Conservation (phyloP, 1,284 basidiomycete species). For the Neolentinus lepideus region DNA sequence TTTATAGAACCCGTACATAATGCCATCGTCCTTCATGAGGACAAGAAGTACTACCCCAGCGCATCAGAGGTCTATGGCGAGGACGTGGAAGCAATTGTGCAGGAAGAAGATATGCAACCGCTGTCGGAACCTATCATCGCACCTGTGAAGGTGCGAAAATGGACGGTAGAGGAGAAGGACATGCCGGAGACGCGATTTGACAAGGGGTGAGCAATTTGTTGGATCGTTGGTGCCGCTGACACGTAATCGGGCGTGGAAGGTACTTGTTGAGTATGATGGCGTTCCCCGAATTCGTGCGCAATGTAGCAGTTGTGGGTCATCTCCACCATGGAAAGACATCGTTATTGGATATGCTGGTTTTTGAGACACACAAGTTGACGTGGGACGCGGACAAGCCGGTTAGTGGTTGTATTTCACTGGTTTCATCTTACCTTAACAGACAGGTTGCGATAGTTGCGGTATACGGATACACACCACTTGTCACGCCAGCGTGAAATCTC, state of each 20-base stretch:
- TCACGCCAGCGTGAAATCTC: conserved; percentile 89
- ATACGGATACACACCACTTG: conserved; percentile 93
- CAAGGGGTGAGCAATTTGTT: conserved; percentile 62
- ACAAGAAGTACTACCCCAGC: conserved; percentile 97
- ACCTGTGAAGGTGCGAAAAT: conserved; percentile 90
- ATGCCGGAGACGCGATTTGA: conserved; percentile 92
- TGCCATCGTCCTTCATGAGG: conserved; percentile 91
- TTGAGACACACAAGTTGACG: conserved; percentile 92
- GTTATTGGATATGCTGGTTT: conserved; percentile 93
- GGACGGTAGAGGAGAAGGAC: conserved; percentile 88
- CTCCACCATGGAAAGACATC: conserved; percentile 98
- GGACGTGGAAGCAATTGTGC: conserved; percentile 94
- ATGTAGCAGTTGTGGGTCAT: conserved; percentile 92
- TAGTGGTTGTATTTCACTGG: conserved; percentile 6
- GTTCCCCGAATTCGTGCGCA: conserved; percentile 93
- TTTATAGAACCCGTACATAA: conserved; percentile 64
- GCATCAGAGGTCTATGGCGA: conserved; percentile 90
- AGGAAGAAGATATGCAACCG: conserved; percentile 97
- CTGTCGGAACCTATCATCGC: conserved; percentile 94
- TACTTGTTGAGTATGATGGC: conserved; percentile 90
- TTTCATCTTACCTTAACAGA: not conserved
- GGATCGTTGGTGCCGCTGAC: conserved; percentile 5
- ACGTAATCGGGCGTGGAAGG: conserved; percentile 31
- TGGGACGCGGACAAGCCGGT: conserved; percentile 90
- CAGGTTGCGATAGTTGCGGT: conserved; percentile 60